Base-by-base conservation (phyloP, 2,329 filamentous ascomycete species). In the Bipolaris sorokiniana region DNA sequence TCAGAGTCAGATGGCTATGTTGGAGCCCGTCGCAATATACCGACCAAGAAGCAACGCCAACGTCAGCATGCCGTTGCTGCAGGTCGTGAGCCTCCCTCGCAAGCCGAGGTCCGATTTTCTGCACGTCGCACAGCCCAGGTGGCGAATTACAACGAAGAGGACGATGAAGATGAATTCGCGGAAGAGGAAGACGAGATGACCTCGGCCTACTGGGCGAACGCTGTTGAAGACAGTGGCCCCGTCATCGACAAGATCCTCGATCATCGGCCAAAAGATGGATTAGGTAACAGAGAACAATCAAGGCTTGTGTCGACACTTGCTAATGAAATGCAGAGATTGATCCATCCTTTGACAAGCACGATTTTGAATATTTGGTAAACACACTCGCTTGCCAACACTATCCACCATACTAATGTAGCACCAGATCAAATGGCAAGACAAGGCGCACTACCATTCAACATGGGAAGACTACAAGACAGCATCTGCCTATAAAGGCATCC, bases 381-480 rank as follows among this genome's bases (percentile, higher is more conserved):
- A 38, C 37, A 46, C 34, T 47, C 16, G 83, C 15, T 7, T 11
- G 31, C 15, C 15, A 2, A 22, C n/a, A 3, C n/a, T 13, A 9
- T 28, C 7, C 38, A 16, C n/a, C 3, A 20, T 52, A 31, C 62
- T 71, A 56, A 73, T 59, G 36, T 4, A 28, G 1, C 38, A 9
- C 7, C 86, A 89, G 77, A 92, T 99, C 77, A 99, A 99, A 80
- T 99, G 96, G 95, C 91, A 97, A 77, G 91, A 89, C 65, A 91
- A 92, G 77, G 96, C 95, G 10, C 92, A 99, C 74, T 88, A 96
- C 67, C 95, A 99, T 79, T 91, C 96, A 54, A 96, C 92, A 0
- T 99, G 95, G 94, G 93, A 98, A 77, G 88, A 88, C 0, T 88
- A 89, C 57, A 88, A 91, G 53, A 85, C 82, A 18, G 85, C 97